Conservation (phyloP, 2,329 filamentous ascomycete genomes). For the Cylindrodendrum hubeiense region DNA sequence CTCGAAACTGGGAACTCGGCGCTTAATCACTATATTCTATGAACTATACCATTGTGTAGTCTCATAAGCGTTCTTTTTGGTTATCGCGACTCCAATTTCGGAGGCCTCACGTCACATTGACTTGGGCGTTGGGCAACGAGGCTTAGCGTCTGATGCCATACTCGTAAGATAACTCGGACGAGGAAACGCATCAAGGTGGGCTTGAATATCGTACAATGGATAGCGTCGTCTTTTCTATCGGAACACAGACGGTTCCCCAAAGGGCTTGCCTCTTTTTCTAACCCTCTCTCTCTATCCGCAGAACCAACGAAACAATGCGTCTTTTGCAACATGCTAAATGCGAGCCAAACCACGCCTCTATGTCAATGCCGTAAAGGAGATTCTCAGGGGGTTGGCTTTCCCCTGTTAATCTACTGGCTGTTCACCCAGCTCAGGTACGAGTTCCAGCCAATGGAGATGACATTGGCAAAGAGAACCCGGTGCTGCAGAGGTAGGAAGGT, state of each 20-base stretch:
- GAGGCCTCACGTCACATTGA: neutral
- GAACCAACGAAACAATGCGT: conserved; percentile 15
- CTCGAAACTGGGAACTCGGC: conserved; percentile 32
- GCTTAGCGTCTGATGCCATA: conserved; percentile 28
- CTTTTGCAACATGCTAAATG: conserved; percentile 17
- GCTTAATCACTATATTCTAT: conserved; percentile 17
- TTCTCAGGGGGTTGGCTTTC: neutral
- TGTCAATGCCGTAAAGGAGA: conserved; percentile 29
- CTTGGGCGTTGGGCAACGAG: conserved; percentile 16
- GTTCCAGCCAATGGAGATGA: conserved; percentile 78
- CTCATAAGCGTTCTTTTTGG: neutral
- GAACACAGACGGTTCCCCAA: conserved; percentile 17
- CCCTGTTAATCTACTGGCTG: conserved; percentile 51
- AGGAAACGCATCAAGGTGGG: conserved; percentile 18
- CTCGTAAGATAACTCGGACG: conserved; percentile 30
- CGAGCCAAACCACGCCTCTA: conserved; percentile 32
- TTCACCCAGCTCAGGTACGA: conserved; percentile 74
- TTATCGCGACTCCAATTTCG: neutral
- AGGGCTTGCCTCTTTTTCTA: conserved; percentile 17
- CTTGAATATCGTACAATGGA: conserved; percentile 29
- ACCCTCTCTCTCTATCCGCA: conserved; percentile 22
- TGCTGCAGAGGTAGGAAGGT: conserved; percentile 86
- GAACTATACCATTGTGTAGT: conserved; percentile 10
- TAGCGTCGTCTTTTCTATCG: conserved; percentile 29
- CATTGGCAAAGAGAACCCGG: conserved; percentile 87